These are phyloP conservation scores for Suillus bovinus DNA, from an alignment of 768 basidiomycete species.

Conservation along the genomic window DNA sequence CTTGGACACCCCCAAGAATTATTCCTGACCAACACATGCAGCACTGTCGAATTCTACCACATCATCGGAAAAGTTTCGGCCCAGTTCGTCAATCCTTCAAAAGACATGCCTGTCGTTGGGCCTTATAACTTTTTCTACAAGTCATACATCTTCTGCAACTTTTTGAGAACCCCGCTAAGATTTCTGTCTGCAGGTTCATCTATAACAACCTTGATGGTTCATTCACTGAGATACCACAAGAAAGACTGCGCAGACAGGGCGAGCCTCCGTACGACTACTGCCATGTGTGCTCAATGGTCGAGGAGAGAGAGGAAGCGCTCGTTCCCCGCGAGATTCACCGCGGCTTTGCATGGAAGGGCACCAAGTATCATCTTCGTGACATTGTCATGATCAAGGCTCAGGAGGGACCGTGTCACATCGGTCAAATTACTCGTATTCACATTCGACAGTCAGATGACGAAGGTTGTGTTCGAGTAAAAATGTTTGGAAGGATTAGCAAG, in stretches of 20 bases:
- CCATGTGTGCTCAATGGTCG: slow-evolving; percentile 41
- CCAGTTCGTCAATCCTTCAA: slow-evolving; percentile 31
- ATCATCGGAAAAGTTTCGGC: slow-evolving; percentile 53
- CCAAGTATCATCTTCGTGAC: slow-evolving; percentile 60
- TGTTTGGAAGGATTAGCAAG: slow-evolving; percentile 53
- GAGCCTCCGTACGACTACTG: slow-evolving; percentile 52
- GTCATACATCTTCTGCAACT: slow-evolving; percentile 33
- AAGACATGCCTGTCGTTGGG: slow-evolving; percentile 25
- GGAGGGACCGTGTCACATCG: slow-evolving; percentile 56
- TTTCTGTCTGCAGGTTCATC: slow-evolving; percentile 40
- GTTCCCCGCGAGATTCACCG: slow-evolving; percentile 30
- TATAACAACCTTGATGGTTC: slow-evolving; percentile 48
- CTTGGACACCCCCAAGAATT: slow-evolving; percentile 65
- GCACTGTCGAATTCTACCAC: slow-evolving; percentile 35
- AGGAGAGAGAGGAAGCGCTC: slow-evolving; percentile 34
- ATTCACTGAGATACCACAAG: slow-evolving; percentile 43
- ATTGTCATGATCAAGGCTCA: slow-evolving; percentile 53
- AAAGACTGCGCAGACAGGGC: slow-evolving; percentile 18
- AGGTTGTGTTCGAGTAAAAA: slow-evolving; percentile 33
- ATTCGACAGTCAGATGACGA: slow-evolving; percentile 27
- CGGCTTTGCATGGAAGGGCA: slow-evolving; percentile 48
- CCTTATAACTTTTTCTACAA: slow-evolving; percentile 57
- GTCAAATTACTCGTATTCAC: slow-evolving; percentile 39
- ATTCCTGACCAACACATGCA: slow-evolving; percentile 60
- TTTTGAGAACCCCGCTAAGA: slow-evolving; percentile 2